Base-by-base conservation (phyloP, 192 early-diverging fungal genomes). In the Endogone sp. region DNA sequence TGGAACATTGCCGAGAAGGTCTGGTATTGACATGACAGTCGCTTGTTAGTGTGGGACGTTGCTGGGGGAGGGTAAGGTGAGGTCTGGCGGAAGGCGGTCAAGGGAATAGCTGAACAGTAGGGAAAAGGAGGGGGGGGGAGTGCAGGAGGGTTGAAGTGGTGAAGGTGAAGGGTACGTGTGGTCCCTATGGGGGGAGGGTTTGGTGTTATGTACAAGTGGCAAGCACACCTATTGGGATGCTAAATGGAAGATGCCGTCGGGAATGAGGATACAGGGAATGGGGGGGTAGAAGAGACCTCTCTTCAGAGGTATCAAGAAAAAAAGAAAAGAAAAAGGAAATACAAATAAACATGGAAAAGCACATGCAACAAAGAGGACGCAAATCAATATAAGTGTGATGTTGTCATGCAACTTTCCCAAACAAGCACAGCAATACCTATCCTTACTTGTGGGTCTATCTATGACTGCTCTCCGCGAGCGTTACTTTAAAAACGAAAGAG, bases 141-240 rank as follows among this genome's bases (percentile, higher is more conserved):
- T 60, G 11, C 68, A 60, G n/a, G 63, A 13, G 29, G 32, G 29
- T n/a, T 63, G 24, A 32, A 63, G 37, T 73, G 1, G 24, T 31
- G 29, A 73, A 67, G 6, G 28, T 58, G 68, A 68, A 55, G 54
- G 49, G 61, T 24, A 70, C 62, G 23, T 66, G 20, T 27, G 32
- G 58, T 49, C 37, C 37, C 37, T 49, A 11, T 49, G 37, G 37
- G 6, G 37, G 37, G 9, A 11, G 37, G 16, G 0, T 49, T 49
- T 1, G 37, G 16, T 16, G 37, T 11, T 49, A 49, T 49, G 37
- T 49, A 49, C 32, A 56, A 31, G 23, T 16, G 61, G n/a, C 29
- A 20, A 44, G 31, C 54, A 30, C 69, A 32, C 21, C 62, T 29
- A 59, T 70, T 26, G n/a, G 65, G 9, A 69, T 20, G 66, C 24